Evolutionary conservation across 176 grass and related monocot genomes (phyloP).

Genomic region (Zizania latifolia): DNA sequence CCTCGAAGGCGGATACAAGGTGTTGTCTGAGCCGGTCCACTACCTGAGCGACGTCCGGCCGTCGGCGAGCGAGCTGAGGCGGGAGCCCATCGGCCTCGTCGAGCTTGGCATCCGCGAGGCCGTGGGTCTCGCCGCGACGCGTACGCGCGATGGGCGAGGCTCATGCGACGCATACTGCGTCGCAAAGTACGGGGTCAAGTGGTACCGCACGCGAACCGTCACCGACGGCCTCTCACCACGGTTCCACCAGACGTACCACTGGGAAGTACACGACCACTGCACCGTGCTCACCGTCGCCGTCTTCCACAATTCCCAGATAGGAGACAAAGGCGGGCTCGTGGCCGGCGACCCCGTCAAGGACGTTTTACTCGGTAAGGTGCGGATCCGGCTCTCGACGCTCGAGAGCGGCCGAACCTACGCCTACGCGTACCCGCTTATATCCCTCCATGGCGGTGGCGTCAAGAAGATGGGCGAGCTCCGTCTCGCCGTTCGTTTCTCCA

Average conservation of each 20-base stretch:
- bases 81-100: constrained; percentile 45
- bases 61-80: constrained; percentile 42
- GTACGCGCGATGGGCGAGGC: constrained; percentile 49
- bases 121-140: constrained; percentile 44
- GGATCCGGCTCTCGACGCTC: constrained; percentile 74
- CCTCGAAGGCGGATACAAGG: constrained; percentile 55
- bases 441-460: constrained; percentile 55
- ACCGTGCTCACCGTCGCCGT: constrained; percentile 80
- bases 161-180: constrained; percentile 79
- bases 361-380: constrained; percentile 68
- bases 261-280: constrained; percentile 73
- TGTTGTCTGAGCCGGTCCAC: constrained; percentile 48
- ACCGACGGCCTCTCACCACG: constrained; percentile 59
- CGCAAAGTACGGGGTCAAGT: constrained; percentile 79
- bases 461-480: constrained; percentile 71
- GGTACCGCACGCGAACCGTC: constrained; percentile 69
- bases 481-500: constrained; percentile 58
- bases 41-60: constrained; percentile 59
- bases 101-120: constrained; percentile 74
- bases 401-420: constrained; percentile 72
- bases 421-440: constrained; percentile 63
- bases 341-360: constrained; percentile 51
- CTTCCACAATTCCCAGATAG: constrained; percentile 74
- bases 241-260: constrained; percentile 76
- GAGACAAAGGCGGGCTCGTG: constrained; percentile 48